Base-by-base conservation (phyloP, 179 eudicot genomes). In the Silene vulgaris region DNA sequence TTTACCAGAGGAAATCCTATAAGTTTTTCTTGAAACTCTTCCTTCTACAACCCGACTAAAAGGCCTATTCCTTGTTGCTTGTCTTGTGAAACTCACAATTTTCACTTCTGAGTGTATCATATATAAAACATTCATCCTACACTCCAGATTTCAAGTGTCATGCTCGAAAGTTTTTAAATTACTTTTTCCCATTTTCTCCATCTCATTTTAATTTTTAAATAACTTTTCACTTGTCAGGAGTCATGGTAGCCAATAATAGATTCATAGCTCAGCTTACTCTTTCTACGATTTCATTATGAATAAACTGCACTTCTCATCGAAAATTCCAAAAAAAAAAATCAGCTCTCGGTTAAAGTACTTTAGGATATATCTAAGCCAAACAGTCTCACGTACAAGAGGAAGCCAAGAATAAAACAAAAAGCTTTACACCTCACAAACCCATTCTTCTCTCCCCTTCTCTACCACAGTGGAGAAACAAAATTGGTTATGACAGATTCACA, bases 401-500 rank as follows among this genome's bases (percentile, higher is more conserved):
- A 68, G 72, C 56, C 29, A 37, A 8, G 54, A 68, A 68, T 11
- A 8, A 19, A 68, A 68, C 20, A 19, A 68, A 69, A 20, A 57
- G 29, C 21, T 19, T 52, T 52, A 17, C 29, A 43, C 29, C 57
- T 3, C 50, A 28, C 16, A 17, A 29, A 28, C 32, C 43, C 40
- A 65, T 7, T 43, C 69, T 65, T 65, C 69, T 3, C 50, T 43
- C 9, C 17, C 50, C 26, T 32, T 66, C 50, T 66, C 71, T 66
- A 66, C 12, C 71, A 65, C 29, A 37, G 72, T 6, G 32, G 23
- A 19, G 30, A 17, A 69, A 48, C 9, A 23, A 70, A 23, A 29
- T 1, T 45, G 14, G 8, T 37, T 21, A 35, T 6, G 6, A 68
- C 11, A 13, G n/a, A 69, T 20, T 43, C 35, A 69, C 71, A 68